Evolutionary conservation across 208 protist species (phyloP).

Genomic region (Acanthamoeba lenticulata): DNA sequence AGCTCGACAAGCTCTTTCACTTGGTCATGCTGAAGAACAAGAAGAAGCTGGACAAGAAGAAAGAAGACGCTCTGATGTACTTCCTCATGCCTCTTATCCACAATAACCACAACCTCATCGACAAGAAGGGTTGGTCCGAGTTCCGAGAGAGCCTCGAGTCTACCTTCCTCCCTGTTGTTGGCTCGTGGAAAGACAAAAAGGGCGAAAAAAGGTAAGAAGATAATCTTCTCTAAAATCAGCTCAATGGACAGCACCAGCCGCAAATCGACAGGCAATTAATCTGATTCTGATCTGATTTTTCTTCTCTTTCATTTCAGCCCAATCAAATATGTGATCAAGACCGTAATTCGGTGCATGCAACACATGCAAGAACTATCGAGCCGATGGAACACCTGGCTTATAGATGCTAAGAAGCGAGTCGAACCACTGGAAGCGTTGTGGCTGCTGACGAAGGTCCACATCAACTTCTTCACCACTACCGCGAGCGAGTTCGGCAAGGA

Average conservation of each 20-base stretch:
- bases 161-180: constrained; percentile 34
- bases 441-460: constrained; percentile 63
- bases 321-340: constrained; percentile 61
- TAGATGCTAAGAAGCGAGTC: constrained; percentile 52
- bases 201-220: constrained; percentile 32
- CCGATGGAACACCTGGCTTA: constrained; percentile 50
- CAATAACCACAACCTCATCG: not conserved
- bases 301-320: not conserved
- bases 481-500: constrained; percentile 62
- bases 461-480: constrained; percentile 48
- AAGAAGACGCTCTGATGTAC: constrained; percentile 31
- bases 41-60: constrained; percentile 65
- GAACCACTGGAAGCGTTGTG: constrained; percentile 22
- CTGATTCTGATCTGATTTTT: not conserved
- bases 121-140: constrained; percentile 38
- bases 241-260: not conserved
- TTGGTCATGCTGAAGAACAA: constrained; percentile 19
- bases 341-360: constrained; percentile 53
- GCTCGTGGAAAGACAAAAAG: constrained; percentile 68
- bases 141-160: constrained; percentile 44
- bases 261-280: too few species aligned
- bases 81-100: constrained; percentile 41
- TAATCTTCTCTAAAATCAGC: not conserved
- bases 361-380: constrained; percentile 33
- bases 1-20: constrained; percentile 64